Percentiles rank a stretch among this genome's conserved stretches.
These are phyloP conservation scores for Suhomyces wounanorum DNA, from an alignment of 1,139 yeast genomes.

Conservation along the genomic window DNA sequence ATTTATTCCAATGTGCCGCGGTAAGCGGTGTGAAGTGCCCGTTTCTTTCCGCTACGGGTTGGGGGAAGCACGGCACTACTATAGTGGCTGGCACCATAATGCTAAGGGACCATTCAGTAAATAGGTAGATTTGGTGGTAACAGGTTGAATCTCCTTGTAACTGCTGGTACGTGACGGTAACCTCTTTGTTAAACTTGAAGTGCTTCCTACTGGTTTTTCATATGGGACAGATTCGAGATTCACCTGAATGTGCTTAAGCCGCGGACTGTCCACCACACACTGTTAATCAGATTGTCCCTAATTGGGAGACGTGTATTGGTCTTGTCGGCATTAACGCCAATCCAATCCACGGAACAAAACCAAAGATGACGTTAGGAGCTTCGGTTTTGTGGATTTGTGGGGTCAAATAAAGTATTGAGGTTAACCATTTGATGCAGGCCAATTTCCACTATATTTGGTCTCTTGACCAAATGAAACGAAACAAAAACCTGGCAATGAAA, in stretches of 20 bases:
- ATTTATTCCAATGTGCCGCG: conserved; percentile 1
- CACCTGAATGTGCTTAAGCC: neutral
- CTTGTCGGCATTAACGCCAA: neutral
- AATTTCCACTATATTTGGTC: neutral
- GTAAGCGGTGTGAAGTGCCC: neutral
- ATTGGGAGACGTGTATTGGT: neutral
- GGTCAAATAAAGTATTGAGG: neutral
- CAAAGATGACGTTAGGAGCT: neutral
- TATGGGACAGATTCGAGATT: neutral
- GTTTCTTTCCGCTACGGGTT: conserved; percentile 1
- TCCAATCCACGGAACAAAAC: neutral
- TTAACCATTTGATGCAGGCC: neutral
- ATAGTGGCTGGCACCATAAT: neutral
- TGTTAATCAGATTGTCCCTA: neutral
- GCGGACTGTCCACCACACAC: neutral
- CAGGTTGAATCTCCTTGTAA: neutral
- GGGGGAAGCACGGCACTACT: conserved; percentile 1
- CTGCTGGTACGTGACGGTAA: neutral
- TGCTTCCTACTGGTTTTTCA: neutral
- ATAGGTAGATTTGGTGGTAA: neutral
- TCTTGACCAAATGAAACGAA: neutral
- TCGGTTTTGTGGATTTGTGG: neutral
- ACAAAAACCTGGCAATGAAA: neutral
- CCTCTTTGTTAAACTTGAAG: neutral
- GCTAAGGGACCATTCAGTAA: too few relatives aligned